These are phyloP conservation scores for Xylaria arbuscula DNA, from an alignment of 2,329 filamentous ascomycete species.

Conservation along the genomic window DNA sequence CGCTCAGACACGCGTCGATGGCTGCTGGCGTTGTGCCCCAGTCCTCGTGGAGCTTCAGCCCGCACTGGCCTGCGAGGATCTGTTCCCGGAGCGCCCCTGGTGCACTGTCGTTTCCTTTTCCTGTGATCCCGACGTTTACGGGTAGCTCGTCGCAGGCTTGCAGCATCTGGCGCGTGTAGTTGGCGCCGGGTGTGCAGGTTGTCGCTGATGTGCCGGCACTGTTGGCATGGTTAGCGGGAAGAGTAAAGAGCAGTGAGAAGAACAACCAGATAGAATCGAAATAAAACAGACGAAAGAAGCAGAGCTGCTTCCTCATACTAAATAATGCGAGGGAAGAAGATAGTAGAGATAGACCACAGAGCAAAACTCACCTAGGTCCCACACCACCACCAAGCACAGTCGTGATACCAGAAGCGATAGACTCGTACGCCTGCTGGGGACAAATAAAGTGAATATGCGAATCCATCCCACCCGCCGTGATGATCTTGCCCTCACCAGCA, in stretches of 20 bases:
- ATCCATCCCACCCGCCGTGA: constrained; percentile 91
- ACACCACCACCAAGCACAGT: constrained; percentile 92
- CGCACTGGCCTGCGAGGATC: constrained; percentile 83
- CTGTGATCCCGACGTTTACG: constrained; percentile 89
- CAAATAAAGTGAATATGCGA: constrained; percentile 95
- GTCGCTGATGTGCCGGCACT: constrained; percentile 91
- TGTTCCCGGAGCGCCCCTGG: constrained; percentile 80
- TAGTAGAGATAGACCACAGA: not conserved
- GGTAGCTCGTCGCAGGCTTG: constrained; percentile 85
- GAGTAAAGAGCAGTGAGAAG: not conserved
- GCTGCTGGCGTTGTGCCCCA: constrained; percentile 93
- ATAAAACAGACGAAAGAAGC: not conserved
- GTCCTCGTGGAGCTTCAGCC: constrained; percentile 94
- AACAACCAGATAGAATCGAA: not conserved
- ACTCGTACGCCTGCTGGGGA: constrained; percentile 88
- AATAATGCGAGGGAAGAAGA: not conserved
- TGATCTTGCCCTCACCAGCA: constrained; percentile 87
- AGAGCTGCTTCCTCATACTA: not conserved
- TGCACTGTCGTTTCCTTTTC: constrained; percentile 89
- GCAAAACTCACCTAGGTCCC: constrained; percentile 74
- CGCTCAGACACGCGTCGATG: constrained; percentile 85
- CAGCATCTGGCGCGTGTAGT: constrained; percentile 88
- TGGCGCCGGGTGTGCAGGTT: constrained; percentile 88
- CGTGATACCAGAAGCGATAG: constrained; percentile 86
- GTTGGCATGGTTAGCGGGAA: constrained; percentile 34